Percentiles rank a stretch among this genome's conserved stretches.
Evolutionary conservation across 441 rosid genomes (phyloP).

Genomic region (Sinapis alba): DNA sequence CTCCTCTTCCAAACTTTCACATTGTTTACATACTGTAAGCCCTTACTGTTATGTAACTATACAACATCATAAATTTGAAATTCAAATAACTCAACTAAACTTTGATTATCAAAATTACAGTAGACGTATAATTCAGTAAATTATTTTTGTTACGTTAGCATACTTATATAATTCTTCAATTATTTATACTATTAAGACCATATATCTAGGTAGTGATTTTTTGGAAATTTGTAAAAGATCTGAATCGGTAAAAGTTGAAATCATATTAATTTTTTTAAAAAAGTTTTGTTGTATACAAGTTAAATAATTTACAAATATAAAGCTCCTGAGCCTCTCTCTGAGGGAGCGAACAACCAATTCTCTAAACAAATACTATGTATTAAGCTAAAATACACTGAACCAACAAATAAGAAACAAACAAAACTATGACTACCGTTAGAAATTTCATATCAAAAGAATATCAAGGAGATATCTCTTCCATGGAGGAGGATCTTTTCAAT

Average conservation of each 20-base stretch:
- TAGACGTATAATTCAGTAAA: neutral
- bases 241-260: neutral
- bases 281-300: neutral
- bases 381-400: constrained; percentile 16
- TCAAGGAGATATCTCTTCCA: neutral
- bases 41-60: neutral
- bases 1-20: neutral
- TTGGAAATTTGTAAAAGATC: neutral
- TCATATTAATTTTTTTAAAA: neutral
- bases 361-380: neutral
- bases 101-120: neutral
- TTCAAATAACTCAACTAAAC: neutral
- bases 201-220: neutral
- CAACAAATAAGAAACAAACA: constrained; percentile 18
- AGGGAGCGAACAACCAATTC: constrained; percentile 12
- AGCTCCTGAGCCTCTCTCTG: neutral
- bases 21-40: neutral
- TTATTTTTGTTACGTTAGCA: neutral
- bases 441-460: constrained; percentile 8
- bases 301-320: constrained; percentile 12
- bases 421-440: constrained; percentile 22
- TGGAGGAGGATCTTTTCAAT: constrained; percentile 20
- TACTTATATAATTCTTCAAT: neutral
- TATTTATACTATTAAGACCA: neutral
- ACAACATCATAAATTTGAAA: neutral